These are phyloP conservation scores for Xylaria sp. DNA, from an alignment of 2,329 filamentous ascomycete genomes.

Conservation along the genomic window DNA sequence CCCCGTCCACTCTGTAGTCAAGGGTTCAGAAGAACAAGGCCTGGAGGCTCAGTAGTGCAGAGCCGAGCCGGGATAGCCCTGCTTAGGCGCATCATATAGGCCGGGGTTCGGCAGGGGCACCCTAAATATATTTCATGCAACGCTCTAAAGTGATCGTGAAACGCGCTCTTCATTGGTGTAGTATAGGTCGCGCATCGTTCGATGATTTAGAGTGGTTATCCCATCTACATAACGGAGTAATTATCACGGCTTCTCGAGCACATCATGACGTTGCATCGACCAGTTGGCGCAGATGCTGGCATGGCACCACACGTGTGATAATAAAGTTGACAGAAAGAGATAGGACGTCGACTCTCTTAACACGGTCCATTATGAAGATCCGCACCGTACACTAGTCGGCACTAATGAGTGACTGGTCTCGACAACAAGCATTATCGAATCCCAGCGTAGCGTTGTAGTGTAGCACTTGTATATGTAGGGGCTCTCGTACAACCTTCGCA, in stretches of 20 bases:
- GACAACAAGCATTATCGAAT: not conserved
- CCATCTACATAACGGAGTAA: slow-evolving; percentile 22
- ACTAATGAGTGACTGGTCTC: not conserved
- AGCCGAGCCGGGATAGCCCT: slow-evolving; percentile 41
- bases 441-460: not conserved
- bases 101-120: slow-evolving; percentile 39
- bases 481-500: not conserved
- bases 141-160: slow-evolving; percentile 39
- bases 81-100: slow-evolving; percentile 39
- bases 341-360: not conserved
- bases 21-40: slow-evolving; percentile 31
- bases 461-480: not conserved
- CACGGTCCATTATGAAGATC: not conserved
- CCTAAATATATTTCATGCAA: slow-evolving; percentile 41
- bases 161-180: slow-evolving; percentile 35
- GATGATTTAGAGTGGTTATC: slow-evolving; percentile 18
- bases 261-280: slow-evolving; percentile 25
- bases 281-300: slow-evolving; percentile 3
- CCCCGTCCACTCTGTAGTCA: slow-evolving; percentile 33
- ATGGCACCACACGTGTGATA: slow-evolving; percentile 10
- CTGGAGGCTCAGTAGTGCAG: slow-evolving; percentile 36
- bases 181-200: slow-evolving; percentile 21
- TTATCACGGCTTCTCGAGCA: slow-evolving; percentile 14
- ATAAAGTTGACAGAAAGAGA: not conserved
- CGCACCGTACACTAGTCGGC: not conserved